Base-by-base conservation (phyloP, 441 rosid species). In the Euphorbia celastroides region DNA sequence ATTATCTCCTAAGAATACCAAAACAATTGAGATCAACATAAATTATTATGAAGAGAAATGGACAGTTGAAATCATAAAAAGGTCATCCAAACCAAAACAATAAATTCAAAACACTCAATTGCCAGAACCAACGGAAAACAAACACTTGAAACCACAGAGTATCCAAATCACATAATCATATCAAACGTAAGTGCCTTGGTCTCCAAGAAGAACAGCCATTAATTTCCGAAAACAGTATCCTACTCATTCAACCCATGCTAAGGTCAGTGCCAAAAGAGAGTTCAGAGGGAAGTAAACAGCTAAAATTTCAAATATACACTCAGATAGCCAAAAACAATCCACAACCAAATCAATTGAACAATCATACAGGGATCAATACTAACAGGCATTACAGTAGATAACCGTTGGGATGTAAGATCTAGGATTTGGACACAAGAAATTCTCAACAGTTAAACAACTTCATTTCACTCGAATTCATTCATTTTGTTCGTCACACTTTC, bases 1-100 rank as follows among this genome's bases (percentile, higher is more conserved):
- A 73, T 70, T 67, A 68, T 77, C 78, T 76, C 77, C 78, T 81
- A n/a, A 7, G 6, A 57, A 50, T 4, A 63, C 4, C 56, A 64
- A 41, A 38, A 9, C 36, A 0, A 13, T 25, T 7, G 51, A 57
- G 13, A 20, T n/a, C 30, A 38, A 1, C 51, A 7, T 38, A 36
- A 56, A 6, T 25, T 27, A 16, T 14, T 6, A n/a, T n/a, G n/a
- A 13, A 7, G 10, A 5, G 25, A 38, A 66, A 4, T 3, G 42
- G 6, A 19, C 12, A 56, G n/a, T 19, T 16, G 38, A 6, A 10
- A 10, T 34, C 38, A 42, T 42, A 23, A 50, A 34, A 16, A 12
- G 14, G 30, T 16, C 36, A 26, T 23, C 32, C 31, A 30, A 51
- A 32, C 17, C 31, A 46, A 57, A 34, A n/a, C 4, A 50, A 32